Conservation (phyloP, 306 rosid genomes). For the Luffa acutangula region DNA sequence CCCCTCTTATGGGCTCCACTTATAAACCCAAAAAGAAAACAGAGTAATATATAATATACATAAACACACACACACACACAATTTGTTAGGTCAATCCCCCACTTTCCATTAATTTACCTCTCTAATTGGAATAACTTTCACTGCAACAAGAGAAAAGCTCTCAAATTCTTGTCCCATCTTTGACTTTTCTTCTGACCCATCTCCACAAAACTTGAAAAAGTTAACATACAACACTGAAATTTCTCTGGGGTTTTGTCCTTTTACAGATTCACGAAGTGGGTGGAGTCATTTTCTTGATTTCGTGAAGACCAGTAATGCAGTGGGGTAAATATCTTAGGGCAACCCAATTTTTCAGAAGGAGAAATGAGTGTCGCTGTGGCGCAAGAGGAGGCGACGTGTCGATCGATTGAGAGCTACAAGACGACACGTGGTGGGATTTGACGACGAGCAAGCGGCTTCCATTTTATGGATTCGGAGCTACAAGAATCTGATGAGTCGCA, state of each 20-base stretch:
- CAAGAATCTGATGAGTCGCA: not conserved
- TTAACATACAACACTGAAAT: not conserved
- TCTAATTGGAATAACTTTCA: not conserved
- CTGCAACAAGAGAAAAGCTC: not conserved
- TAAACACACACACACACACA: not conserved
- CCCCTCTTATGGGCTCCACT: slow-evolving; percentile 37
- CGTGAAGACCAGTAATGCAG: not conserved
- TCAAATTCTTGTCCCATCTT: not conserved
- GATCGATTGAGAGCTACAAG: not conserved
- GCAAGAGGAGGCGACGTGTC: not conserved
- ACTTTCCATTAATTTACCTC: not conserved
- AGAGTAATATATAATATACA: not conserved
- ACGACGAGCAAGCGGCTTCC: slow-evolving; percentile 2
- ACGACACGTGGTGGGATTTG: slow-evolving; percentile 6
- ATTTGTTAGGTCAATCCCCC: not conserved
- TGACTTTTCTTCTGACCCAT: not conserved
- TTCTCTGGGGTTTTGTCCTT: not conserved
- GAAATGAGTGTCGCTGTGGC: slow-evolving; percentile 1
- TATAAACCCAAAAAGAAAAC: slow-evolving; percentile 17
- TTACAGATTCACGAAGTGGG: not conserved
- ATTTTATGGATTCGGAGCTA: slow-evolving; percentile 2
- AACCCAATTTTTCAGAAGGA: not conserved
- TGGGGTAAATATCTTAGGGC: not conserved
- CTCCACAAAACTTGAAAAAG: not conserved
- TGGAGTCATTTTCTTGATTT: not conserved